Evolutionary conservation across 768 basidiomycete species (phyloP).

Genomic region (Psilocybe subaeruginosa): DNA sequence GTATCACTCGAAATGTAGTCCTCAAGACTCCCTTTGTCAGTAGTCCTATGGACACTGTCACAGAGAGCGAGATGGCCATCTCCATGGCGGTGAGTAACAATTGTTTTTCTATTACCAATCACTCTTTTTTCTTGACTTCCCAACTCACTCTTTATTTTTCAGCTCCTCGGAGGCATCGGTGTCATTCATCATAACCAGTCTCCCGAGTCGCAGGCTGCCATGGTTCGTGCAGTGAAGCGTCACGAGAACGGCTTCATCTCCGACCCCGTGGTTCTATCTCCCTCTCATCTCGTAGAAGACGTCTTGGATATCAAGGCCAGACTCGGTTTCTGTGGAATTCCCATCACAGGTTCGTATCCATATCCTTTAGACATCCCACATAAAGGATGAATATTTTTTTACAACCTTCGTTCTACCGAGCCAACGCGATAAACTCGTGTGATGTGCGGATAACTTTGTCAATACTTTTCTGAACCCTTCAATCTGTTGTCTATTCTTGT

Average conservation of each 20-base stretch:
- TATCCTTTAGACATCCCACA: slow-evolving; percentile 10
- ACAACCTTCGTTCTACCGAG: slow-evolving; percentile 54
- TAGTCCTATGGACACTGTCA: slow-evolving; percentile 99
- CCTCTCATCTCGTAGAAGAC: slow-evolving; percentile 77
- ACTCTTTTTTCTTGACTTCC: neutral
- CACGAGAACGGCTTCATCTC: slow-evolving; percentile 99
- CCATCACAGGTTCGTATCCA: slow-evolving; percentile 86
- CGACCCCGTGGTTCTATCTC: slow-evolving; percentile 89
- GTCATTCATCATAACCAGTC: slow-evolving; percentile 97
- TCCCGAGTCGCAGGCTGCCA: slow-evolving; percentile 85
- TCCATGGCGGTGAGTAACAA: slow-evolving; percentile 75
- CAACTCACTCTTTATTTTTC: slow-evolving; percentile 20
- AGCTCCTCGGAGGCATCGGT: slow-evolving; percentile 95
- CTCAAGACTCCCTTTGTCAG: slow-evolving; percentile 97
- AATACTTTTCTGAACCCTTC: slow-evolving; percentile 7
- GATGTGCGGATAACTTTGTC: slow-evolving; percentile 12
- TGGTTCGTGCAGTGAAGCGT: slow-evolving; percentile 97
- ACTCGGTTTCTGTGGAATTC: slow-evolving; percentile 95
- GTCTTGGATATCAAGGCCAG: slow-evolving; percentile 92
- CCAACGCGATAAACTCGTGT: slow-evolving; percentile 14
- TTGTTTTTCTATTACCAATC: slow-evolving; percentile 8
- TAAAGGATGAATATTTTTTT: slow-evolving; percentile 51
- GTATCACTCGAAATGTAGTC: slow-evolving; percentile 86
- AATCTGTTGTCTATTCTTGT: slow-evolving; percentile 18
- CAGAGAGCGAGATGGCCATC: slow-evolving; percentile 93